Base-by-base conservation (phyloP, 345 rosid genomes). In the Arabis hirsuta region DNA sequence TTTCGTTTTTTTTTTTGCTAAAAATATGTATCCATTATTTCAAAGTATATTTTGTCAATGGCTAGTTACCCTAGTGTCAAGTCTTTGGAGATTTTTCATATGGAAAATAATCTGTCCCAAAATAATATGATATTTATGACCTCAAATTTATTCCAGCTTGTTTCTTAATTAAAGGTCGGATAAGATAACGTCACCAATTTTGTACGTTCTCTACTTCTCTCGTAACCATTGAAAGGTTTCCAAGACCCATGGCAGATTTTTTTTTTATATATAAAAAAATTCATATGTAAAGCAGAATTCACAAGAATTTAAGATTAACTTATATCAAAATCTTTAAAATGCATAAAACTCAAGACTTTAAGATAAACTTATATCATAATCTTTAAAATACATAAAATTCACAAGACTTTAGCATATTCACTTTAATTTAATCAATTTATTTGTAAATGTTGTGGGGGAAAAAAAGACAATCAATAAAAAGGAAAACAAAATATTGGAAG, bases 211-310 rank as follows among this genome's bases (percentile, higher is more conserved):
- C n/a, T n/a, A n/a, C n/a, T n/a, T n/a, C n/a, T 63, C 22, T 55
- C 56, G 64, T 55, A n/a, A 73, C 71, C 57, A 46, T 46, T 26
- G 71, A 73, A 46, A 64, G 55, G 76, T 55, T 73, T 73, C 24
- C 50, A 0, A 55, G 43, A 64, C 42, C 54, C 63, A 63, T 44
- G 70, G 64, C 46, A 72, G 27, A 14, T 51, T 68, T 29, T 22
- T 22, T 22, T 22, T 22, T 22, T 22, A n/a, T n/a, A n/a, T 22
- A 22, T 22, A 22, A 22, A 22, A 22, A 22, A 22, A 1, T 22
- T 22, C 24, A 22, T 22, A 22, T 22, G 24, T 22, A 22, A 22
- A 22, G 24, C 24, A 22, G 24, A 22, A 22, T 22, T 22, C 24
- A 22, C 24, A 22, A 22, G 24, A 22, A 1, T 22, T 22, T 51